Evolutionary conservation across 768 basidiomycete genomes (phyloP).

Genomic region (Boletus vinaceobasis): DNA sequence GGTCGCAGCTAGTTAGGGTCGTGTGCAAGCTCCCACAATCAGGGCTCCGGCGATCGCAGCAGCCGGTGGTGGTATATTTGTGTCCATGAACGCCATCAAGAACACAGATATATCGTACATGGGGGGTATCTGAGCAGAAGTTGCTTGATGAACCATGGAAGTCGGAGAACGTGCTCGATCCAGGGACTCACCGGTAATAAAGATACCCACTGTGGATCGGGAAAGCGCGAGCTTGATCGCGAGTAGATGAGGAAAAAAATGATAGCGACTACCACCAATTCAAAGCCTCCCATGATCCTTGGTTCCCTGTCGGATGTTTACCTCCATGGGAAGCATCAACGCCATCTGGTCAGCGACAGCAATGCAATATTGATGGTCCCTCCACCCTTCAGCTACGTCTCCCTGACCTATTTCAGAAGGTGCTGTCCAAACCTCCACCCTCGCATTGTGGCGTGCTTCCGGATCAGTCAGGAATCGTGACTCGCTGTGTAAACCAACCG

Average conservation of each 20-base stretch:
- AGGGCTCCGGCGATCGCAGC: neutral
- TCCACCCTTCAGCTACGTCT: slow-evolving; percentile 44
- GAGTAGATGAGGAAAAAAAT: neutral
- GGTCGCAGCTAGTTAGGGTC: neutral
- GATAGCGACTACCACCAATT: neutral
- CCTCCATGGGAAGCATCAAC: slow-evolving; percentile 36
- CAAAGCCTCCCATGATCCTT: slow-evolving; percentile 22
- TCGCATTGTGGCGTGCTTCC: slow-evolving; percentile 53
- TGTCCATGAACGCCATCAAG: neutral
- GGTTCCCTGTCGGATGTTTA: slow-evolving; percentile 25
- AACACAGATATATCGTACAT: neutral
- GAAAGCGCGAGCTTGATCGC: neutral
- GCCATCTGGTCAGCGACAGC: slow-evolving; percentile 62
- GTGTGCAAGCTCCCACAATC: slow-evolving; percentile 3
- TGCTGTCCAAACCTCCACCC: slow-evolving; percentile 65
- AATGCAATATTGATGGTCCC: slow-evolving; percentile 61
- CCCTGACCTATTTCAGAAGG: slow-evolving; percentile 54
- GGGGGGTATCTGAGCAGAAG: neutral
- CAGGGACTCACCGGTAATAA: slow-evolving; percentile 1
- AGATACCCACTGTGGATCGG: neutral
- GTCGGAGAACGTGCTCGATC: neutral
- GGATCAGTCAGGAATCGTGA: slow-evolving; percentile 53
- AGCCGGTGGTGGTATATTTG: neutral
- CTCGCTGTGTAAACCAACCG: slow-evolving; percentile 54
- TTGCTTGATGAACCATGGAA: neutral